Evolutionary conservation across 768 basidiomycete genomes (phyloP), one percentile per base, ranked within the genome.

Genomic region (Multifurca ochricompacta): DNA sequence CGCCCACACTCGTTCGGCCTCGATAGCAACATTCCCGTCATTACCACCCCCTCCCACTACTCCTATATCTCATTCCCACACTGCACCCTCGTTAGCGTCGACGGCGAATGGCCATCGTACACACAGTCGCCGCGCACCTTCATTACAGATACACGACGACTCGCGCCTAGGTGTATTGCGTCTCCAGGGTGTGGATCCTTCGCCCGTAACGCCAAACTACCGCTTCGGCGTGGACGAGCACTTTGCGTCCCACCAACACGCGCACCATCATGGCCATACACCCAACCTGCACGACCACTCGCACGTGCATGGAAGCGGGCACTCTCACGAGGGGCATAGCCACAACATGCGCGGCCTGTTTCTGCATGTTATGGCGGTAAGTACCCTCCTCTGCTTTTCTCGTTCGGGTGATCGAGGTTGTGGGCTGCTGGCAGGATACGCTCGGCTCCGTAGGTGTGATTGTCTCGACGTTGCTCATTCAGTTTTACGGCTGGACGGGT

Each of bases 261-360:
- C 58, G 19, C 58, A 66, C 19, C 48, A 39, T 5, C 48, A 54
- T 19, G 66, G 64, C 25, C 73, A 73, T 51, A 62, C 65, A 13
- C 74, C 74, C 4, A 77, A 78, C 60, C 59, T 73, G 45, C 77
- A 80, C 59, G 70, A 76, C 43, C 80, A 83, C 66, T 67, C 70
- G 3, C 82, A 79, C 63, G 67, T 69, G 37, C 75, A 75, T 28
- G 56, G 54, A 10, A 69, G 69, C 56, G 66, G 67, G 18, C 69
- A 72, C 40, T 69, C 73, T 10, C 86, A 85, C 61, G 87, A 92
- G 68, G 86, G 89, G 0, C 92, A 95, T 64, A 91, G 89, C 69
- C 91, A 98, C 68, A 99, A 99, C 67, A 99, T 99, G 96, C 87
- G 93, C 31, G 96, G 96, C 16, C 93, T 99, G 62, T 99, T 99